Percentiles rank a stretch among this genome's conserved stretches.
These are phyloP conservation scores for Xylaria sp. DNA, from an alignment of 2,329 filamentous ascomycete species.

Conservation along the genomic window DNA sequence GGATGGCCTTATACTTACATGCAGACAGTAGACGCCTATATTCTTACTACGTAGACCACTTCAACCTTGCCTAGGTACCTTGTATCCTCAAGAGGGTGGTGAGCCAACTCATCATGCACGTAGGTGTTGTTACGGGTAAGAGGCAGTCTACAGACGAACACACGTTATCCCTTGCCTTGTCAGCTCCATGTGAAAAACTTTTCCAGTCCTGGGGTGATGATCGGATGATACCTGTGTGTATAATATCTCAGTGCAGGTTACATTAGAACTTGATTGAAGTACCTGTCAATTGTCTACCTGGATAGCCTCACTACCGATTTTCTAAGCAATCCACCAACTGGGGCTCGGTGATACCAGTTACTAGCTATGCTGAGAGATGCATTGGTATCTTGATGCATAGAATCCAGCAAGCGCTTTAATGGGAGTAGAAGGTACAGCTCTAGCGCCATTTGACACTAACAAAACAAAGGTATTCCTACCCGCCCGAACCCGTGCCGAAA, in stretches of 20 bases:
- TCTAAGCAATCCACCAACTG: not conserved
- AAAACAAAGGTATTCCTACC: too few relatives aligned
- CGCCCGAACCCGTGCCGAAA: too few relatives aligned
- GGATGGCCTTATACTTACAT: not conserved
- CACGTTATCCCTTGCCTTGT: conserved; percentile 22
- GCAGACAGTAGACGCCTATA: conserved; percentile 4
- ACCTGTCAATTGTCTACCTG: not conserved
- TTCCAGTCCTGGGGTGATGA: conserved; percentile 9
- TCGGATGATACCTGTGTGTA: not conserved
- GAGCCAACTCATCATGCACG: conserved; percentile 33
- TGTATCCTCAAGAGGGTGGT: conserved; percentile 19
- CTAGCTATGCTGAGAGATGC: not conserved
- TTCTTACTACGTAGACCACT: conserved; percentile 2
- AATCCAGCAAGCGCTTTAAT: not conserved
- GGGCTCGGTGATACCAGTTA: not conserved
- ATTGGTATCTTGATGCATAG: not conserved
- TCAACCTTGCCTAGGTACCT: conserved; percentile 2
- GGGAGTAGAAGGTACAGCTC: too few relatives aligned
- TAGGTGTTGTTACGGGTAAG: conserved; percentile 4
- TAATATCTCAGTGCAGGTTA: not conserved
- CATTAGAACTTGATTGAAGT: not conserved
- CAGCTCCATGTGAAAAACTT: conserved; percentile 27
- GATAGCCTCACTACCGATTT: not conserved
- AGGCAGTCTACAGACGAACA: conserved; percentile 3
- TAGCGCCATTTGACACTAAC: too few relatives aligned